These are phyloP conservation scores for Radiomyces spectabilis DNA, from an alignment of 192 early-diverging fungal genomes.

Conservation along the genomic window DNA sequence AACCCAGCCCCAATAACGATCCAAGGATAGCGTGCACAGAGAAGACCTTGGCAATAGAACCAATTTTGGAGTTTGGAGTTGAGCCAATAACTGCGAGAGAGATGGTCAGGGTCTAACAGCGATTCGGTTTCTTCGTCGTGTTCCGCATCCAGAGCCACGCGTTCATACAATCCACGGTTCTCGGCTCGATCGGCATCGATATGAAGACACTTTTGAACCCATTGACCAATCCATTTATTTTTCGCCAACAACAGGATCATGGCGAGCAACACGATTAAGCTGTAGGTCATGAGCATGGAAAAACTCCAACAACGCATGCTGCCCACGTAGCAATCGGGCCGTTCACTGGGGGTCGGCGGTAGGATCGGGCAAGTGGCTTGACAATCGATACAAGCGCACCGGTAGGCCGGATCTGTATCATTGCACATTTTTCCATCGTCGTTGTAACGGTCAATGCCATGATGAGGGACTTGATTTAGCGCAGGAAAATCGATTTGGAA, in stretches of 20 bases:
- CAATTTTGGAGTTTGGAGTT: constrained; percentile 44
- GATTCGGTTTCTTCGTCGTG: constrained; percentile 29
- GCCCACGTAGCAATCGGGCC: constrained; percentile 32
- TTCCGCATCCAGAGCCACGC: constrained; percentile 27
- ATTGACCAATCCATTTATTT: not conserved
- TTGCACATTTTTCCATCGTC: constrained; percentile 37
- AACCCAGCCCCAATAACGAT: constrained; percentile 33
- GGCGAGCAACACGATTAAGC: constrained; percentile 4
- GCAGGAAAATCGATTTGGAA: constrained; percentile 58
- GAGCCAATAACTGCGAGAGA: constrained; percentile 38
- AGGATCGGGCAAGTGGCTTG: constrained; percentile 43
- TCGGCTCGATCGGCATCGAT: not conserved
- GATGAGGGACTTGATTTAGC: constrained; percentile 4
- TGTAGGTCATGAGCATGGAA: constrained; percentile 34
- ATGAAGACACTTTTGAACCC: not conserved
- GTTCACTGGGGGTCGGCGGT: constrained; percentile 37
- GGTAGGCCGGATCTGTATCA: constrained; percentile 38
- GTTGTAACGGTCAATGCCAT: constrained; percentile 9
- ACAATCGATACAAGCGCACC: constrained; percentile 59
- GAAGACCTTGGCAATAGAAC: constrained; percentile 51
- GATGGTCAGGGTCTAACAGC: constrained; percentile 36
- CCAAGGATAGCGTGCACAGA: constrained; percentile 50
- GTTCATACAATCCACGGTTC: constrained; percentile 25
- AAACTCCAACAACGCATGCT: constrained; percentile 43
- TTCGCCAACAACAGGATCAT: not conserved